Percentiles rank a stretch among this genome's conserved stretches.
Evolutionary conservation across 1,284 basidiomycete genomes (phyloP).

Genomic region (Pseudozyma tsukubaensis): DNA sequence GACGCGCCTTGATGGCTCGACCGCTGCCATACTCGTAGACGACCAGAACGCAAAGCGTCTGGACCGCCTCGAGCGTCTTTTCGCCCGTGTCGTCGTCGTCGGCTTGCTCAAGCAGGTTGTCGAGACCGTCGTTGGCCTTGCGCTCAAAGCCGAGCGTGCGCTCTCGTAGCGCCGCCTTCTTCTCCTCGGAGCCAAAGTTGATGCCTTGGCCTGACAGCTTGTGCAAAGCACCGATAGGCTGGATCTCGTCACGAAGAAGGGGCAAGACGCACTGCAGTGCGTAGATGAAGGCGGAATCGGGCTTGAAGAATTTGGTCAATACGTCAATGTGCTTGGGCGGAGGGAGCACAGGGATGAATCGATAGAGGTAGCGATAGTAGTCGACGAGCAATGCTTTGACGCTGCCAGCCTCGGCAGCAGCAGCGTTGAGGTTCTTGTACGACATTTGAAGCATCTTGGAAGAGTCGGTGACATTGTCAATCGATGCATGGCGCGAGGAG

Average conservation of each 20-base stretch:
- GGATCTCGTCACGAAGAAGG: slow-evolving; percentile 52
- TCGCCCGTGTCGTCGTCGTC: slow-evolving; percentile 40
- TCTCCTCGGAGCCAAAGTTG: slow-evolving; percentile 55
- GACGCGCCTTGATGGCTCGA: slow-evolving; percentile 58
- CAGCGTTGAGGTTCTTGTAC: slow-evolving; percentile 26
- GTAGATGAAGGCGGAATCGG: slow-evolving; percentile 57
- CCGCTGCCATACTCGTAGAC: slow-evolving; percentile 64
- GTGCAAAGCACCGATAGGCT: slow-evolving; percentile 46
- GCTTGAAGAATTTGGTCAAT: slow-evolving; percentile 36
- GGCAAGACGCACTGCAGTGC: slow-evolving; percentile 59
- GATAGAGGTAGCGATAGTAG: slow-evolving; percentile 63
- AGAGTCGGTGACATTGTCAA: slow-evolving; percentile 19
- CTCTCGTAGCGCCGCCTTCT: slow-evolving; percentile 47
- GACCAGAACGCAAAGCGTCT: slow-evolving; percentile 57
- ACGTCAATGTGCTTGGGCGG: slow-evolving; percentile 50
- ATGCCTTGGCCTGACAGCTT: slow-evolving; percentile 45
- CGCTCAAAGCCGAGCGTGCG: slow-evolving; percentile 49
- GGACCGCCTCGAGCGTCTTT: slow-evolving; percentile 57
- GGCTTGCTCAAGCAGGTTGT: slow-evolving; percentile 51
- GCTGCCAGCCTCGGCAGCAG: slow-evolving; percentile 31
- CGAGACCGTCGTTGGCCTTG: slow-evolving; percentile 57
- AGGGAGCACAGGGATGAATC: slow-evolving; percentile 60
- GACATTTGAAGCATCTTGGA: slow-evolving; percentile 24
- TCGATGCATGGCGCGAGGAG: slow-evolving; percentile 22
- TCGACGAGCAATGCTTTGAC: slow-evolving; percentile 47